phyloP scores from a whole-genome alignment of 805 yeast genomes.

The Wickerhamiella australiensis region DNA sequence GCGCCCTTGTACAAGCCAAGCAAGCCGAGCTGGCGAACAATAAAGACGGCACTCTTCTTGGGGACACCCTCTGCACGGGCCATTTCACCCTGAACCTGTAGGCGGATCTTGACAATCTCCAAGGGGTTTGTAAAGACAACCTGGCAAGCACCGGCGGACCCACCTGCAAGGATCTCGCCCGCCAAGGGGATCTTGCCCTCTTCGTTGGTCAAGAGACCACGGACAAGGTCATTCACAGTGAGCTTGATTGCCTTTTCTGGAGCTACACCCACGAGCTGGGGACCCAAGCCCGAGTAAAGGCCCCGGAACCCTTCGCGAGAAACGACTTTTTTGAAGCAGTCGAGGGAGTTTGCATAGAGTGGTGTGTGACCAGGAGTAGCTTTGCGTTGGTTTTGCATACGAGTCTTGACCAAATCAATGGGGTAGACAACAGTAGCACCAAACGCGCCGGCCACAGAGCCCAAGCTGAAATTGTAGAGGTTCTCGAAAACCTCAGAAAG shows the following conservation, averaged over 20 bases:
- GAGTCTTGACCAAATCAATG: conserved; percentile 86
- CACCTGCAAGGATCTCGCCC: conserved; percentile 79
- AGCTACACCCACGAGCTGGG: conserved; percentile 93
- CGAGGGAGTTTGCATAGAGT: conserved; percentile 66
- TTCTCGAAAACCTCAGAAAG: conserved; percentile 65
- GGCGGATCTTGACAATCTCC: conserved; percentile 87
- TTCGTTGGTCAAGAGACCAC: conserved; percentile 54
- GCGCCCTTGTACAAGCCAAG: conserved; percentile 87
- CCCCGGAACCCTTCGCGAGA: conserved; percentile 72
- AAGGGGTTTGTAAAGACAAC: conserved; percentile 92
- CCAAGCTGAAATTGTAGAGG: conserved; percentile 73
- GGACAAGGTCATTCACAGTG: conserved; percentile 80
- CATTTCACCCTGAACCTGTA: conserved; percentile 81
- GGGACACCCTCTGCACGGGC: conserved; percentile 32
- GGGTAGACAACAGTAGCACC: conserved; percentile 99
- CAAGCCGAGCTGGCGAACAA: conserved; percentile 68
- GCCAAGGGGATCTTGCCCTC: conserved; percentile 39
- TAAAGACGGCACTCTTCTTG: conserved; percentile 50
- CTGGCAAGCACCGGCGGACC: conserved; percentile 92
- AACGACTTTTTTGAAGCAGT: conserved; percentile 72
- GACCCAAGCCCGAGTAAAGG: conserved; percentile 82
- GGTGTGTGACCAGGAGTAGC: conserved; percentile 36
- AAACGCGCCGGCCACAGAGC: conserved; percentile 92
- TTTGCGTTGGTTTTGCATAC: conserved; percentile 91
- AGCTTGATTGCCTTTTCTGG: conserved; percentile 96